A percentile compares a stretch with the other conserved stretches of the same genome.
Conservation (phyloP, 257 asterid genomes). For the Solanum appendiculatum region DNA sequence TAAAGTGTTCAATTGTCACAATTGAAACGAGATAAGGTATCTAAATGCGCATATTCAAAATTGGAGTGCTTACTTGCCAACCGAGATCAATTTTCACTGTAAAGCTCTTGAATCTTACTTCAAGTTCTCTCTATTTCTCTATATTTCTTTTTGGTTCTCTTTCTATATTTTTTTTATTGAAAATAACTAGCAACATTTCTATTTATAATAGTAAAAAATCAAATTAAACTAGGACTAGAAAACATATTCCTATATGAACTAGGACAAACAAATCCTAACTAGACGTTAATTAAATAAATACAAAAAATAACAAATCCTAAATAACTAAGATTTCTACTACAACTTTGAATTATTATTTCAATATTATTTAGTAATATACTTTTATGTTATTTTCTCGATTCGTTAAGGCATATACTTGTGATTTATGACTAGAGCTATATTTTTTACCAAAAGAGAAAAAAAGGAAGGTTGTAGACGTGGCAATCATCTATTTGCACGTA, state of each 20-base stretch:
- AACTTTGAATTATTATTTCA: neutral
- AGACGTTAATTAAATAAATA: too few species aligned
- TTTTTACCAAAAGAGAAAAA: too few species aligned
- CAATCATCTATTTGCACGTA: neutral
- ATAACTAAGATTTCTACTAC: neutral
- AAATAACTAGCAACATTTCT: neutral
- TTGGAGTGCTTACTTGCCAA: neutral
- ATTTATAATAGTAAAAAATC: too few species aligned
- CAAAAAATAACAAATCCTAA: too few species aligned
- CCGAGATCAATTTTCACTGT: neutral
- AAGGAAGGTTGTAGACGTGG: neutral
- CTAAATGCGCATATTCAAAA: neutral
- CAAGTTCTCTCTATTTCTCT: too few species aligned
- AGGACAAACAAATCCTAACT: neutral
- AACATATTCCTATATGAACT: rapidly evolving
- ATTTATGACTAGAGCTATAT: neutral
- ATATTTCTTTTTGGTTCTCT: too few species aligned
- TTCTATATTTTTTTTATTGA: too few species aligned
- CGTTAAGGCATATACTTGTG: neutral
- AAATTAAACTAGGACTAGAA: neutral
- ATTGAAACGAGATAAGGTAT: neutral
- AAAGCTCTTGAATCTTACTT: too few species aligned
- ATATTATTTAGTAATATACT: neutral
- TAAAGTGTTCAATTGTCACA: too few species aligned
- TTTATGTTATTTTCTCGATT: neutral